Evolutionary conservation across 768 basidiomycete genomes (phyloP), one percentile per base, ranked within the genome.

Genomic region (Erythrobasidium yunnanense): DNA sequence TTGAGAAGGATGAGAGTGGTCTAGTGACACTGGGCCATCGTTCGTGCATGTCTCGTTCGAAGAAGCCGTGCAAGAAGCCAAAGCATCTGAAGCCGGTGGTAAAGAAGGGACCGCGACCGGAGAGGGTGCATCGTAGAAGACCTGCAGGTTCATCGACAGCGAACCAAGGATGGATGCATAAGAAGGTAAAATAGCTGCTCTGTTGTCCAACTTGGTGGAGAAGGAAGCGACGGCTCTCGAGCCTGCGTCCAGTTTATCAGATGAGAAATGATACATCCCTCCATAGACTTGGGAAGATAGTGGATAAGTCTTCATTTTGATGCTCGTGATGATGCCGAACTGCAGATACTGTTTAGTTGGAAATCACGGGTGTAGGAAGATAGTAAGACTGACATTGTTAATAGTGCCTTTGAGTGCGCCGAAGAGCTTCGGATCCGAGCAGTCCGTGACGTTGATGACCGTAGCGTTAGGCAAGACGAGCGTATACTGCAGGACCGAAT

Each of bases 301-400:
- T 11, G 38, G 38, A n/a, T 42, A 42, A 11, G 38, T 42, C 38
- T n/a, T 11, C 38, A 42, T 42, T n/a, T 42, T 42, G 38, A 42
- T 42, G 38, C n/a, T 42, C 11, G 38, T 42, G 38, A 42, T n/a
- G n/a, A 42, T 42, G 38, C 38, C 38, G 38, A 42, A 42, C 38
- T 42, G 38, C 38, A 42, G 11, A 42, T 11, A 11, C 38, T n/a
- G 50, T 8, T 11, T 11, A 20, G 50, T 23, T 13, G 29, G 13
- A 22, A 11, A 23, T 22, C 7, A 8, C 50, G 15, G 29, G 8
- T 13, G 8, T 52, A 23, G 13, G n/a, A n/a, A n/a, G n/a, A n/a
- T n/a, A n/a, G n/a, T n/a, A n/a, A n/a, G n/a, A n/a, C 50, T 30
- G 13, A 52, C 50, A 23, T 52, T 52, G 50, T 52, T 52, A 23